Evolutionary conservation across 1,139 yeast species (phyloP).

Genomic region (Suhomyces bokatorum): DNA sequence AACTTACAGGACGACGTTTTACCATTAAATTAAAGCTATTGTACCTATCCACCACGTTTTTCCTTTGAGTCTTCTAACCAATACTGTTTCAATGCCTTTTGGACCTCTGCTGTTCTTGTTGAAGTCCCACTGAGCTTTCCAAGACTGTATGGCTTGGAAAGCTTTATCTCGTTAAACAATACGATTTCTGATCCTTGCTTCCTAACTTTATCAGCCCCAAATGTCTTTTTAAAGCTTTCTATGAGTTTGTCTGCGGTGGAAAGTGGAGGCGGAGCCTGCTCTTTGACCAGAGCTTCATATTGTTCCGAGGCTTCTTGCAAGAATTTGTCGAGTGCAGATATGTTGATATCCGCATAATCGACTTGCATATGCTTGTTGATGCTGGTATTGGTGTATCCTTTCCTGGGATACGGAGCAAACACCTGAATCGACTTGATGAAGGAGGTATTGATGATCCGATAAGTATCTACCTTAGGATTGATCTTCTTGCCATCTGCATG

Average conservation of each 20-base stretch:
- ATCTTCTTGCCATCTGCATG: conserved; percentile 20
- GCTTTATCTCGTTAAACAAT: conserved; percentile 27
- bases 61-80: conserved; percentile 53
- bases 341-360: conserved; percentile 13
- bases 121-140: conserved; percentile 31
- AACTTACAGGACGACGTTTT: neutral
- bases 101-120: conserved; percentile 48
- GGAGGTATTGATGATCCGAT: conserved; percentile 56
- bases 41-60: conserved; percentile 58
- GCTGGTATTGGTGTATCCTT: conserved; percentile 9
- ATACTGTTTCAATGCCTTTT: conserved; percentile 54
- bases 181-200: conserved; percentile 28
- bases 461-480: conserved; percentile 29
- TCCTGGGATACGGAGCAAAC: conserved; percentile 27
- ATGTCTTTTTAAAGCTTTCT: conserved; percentile 22
- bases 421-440: conserved; percentile 59
- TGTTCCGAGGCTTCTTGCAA: conserved; percentile 17
- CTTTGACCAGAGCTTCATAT: conserved; percentile 12
- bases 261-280: neutral
- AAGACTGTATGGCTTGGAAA: conserved; percentile 33
- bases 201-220: conserved; percentile 28
- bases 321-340: conserved; percentile 21
- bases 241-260: conserved; percentile 17
- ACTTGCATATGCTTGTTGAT: conserved; percentile 12
- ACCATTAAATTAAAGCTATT: too few species aligned